These are phyloP conservation scores for Coniosporium tulheliwenetii DNA, from an alignment of 2,329 filamentous ascomycete genomes.

Conservation along the genomic window DNA sequence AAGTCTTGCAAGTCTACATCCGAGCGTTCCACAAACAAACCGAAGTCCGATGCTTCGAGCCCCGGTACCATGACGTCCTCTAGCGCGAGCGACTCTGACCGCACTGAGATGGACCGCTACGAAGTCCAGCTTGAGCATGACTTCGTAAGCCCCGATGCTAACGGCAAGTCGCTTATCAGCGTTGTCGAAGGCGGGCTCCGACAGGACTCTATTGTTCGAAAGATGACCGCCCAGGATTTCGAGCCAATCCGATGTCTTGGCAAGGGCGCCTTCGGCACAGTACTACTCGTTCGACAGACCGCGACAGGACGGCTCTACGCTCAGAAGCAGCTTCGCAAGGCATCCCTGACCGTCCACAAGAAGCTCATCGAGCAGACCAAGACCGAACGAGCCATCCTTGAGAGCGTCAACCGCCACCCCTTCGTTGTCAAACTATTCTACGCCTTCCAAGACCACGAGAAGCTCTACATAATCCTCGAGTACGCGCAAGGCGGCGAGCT, in stretches of 20 bases:
- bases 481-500: constrained; percentile 95
- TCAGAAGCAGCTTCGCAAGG: constrained; percentile 98
- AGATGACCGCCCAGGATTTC: constrained; percentile 88
- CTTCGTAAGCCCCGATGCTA: constrained; percentile 53
- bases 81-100: constrained; percentile 46
- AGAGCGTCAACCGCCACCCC: constrained; percentile 89
- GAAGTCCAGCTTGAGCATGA: constrained; percentile 74
- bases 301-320: constrained; percentile 80
- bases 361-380: constrained; percentile 93
- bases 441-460: constrained; percentile 95
- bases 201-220: constrained; percentile 42
- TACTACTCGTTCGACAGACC: constrained; percentile 81
- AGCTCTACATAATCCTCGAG: constrained; percentile 91
- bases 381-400: constrained; percentile 86
- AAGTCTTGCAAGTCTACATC: constrained; percentile 30
- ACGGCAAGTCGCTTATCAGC: constrained; percentile 23
- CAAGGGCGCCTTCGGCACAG: constrained; percentile 91
- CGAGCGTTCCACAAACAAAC: neutral
- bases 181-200: constrained; percentile 40
- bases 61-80: constrained; percentile 38
- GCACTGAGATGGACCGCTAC: constrained; percentile 66
- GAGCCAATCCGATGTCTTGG: constrained; percentile 82
- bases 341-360: constrained; percentile 87
- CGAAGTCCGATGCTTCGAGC: constrained; percentile 30
- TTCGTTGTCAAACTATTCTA: constrained; percentile 98